phyloP scores from a whole-genome alignment of 2,329 filamentous ascomycete genomes.

The Colletotrichum eremochloae region DNA sequence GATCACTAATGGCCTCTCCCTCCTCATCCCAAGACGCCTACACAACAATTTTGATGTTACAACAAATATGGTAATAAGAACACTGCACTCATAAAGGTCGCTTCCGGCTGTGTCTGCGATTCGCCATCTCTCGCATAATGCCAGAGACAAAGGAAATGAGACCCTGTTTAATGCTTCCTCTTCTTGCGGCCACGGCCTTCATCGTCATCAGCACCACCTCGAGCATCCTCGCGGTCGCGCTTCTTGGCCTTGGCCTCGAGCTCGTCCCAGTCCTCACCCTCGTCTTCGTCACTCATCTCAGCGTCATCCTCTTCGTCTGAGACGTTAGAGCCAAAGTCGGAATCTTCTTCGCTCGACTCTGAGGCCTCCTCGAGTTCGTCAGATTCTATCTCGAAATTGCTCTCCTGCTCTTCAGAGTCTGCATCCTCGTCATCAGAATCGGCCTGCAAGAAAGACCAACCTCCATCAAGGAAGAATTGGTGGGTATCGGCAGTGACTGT shows the following conservation, averaged over 20 bases:
- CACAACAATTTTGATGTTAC: constrained; percentile 41
- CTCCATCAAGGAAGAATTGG: constrained; percentile 93
- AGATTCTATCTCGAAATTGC: constrained; percentile 90
- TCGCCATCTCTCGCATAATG: not conserved
- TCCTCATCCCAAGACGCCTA: constrained; percentile 32
- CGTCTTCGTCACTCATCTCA: constrained; percentile 80
- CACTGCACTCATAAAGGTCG: constrained; percentile 22
- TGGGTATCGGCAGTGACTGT: constrained; percentile 95
- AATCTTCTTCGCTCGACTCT: constrained; percentile 84
- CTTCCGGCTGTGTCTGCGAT: constrained; percentile 11
- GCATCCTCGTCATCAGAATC: constrained; percentile 88
- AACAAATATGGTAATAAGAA: constrained; percentile 31
- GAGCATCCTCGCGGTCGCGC: constrained; percentile 75
- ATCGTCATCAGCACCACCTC: constrained; percentile 88
- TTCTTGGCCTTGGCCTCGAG: constrained; percentile 92
- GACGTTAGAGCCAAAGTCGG: constrained; percentile 92
- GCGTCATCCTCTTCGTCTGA: constrained; percentile 85
- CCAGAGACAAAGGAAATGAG: not conserved
- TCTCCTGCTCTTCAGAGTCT: constrained; percentile 89
- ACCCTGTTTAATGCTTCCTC: constrained; percentile 63
- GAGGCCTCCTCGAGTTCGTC: constrained; percentile 87
- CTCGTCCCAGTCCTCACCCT: constrained; percentile 94
- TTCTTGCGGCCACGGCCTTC: constrained; percentile 81
- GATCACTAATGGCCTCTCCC: constrained; percentile 21
- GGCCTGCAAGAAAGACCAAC: constrained; percentile 91